phyloP scores from a whole-genome alignment of 2,329 filamentous ascomycete genomes.

The Scedosporium minutisporum region DNA sequence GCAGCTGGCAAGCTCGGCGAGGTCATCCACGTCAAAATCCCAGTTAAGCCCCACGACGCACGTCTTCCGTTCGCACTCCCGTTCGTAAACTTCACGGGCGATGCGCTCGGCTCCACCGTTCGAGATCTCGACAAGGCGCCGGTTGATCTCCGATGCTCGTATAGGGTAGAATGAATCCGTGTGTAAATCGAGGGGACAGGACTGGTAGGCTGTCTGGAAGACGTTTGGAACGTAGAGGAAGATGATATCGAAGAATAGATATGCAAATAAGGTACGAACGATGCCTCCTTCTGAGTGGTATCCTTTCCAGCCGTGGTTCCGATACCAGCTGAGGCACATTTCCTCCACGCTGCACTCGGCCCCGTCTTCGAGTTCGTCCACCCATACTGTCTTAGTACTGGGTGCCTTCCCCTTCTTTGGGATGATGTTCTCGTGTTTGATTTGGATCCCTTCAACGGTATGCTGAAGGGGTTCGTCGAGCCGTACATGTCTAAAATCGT shows the following conservation, averaged over 20 bases:
- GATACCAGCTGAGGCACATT: constrained; percentile 87
- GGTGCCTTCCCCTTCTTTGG: constrained; percentile 29
- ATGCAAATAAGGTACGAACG: constrained; percentile 79
- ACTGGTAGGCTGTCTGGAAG: constrained; percentile 93
- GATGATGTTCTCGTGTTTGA: constrained; percentile 48
- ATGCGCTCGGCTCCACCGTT: constrained; percentile 67
- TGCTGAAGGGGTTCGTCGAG: constrained; percentile 69
- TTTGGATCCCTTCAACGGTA: constrained; percentile 64
- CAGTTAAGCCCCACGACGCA: constrained; percentile 90
- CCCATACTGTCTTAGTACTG: constrained; percentile 73
- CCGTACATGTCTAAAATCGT: constrained; percentile 82
- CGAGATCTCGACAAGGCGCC: constrained; percentile 72
- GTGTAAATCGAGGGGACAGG: constrained; percentile 83
- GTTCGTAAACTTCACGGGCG: constrained; percentile 57
- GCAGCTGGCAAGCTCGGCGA: constrained; percentile 68
- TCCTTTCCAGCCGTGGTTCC: constrained; percentile 78
- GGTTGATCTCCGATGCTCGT: constrained; percentile 82
- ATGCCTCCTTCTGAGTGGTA: constrained; percentile 91
- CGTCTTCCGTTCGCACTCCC: constrained; percentile 60
- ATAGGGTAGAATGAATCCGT: constrained; percentile 86
- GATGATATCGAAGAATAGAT: constrained; percentile 86
- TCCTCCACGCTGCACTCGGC: constrained; percentile 81
- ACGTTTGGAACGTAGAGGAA: constrained; percentile 94
- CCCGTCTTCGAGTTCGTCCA: constrained; percentile 61
- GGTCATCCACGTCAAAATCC: constrained; percentile 71